Percentiles rank a stretch among this genome's conserved stretches.
Evolutionary conservation across 2,329 filamentous ascomycete genomes (phyloP).

Genomic region (Thelonectria discophora): DNA sequence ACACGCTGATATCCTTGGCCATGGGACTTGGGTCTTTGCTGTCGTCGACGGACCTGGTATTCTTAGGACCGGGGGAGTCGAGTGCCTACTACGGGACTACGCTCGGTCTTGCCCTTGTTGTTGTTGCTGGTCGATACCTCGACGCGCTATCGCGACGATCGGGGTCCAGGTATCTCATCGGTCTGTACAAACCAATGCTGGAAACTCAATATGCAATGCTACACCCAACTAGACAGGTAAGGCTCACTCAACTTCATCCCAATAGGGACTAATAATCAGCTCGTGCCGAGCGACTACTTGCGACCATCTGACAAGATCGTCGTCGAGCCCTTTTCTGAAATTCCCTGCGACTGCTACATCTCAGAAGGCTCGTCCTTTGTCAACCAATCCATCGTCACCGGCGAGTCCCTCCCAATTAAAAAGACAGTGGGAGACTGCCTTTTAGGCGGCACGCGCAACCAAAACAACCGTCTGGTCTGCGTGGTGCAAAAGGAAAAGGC

Average conservation of each 20-base stretch:
- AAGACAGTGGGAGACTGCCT: conserved; percentile 7
- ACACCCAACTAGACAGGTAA: conserved; percentile 4
- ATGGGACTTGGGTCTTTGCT: conserved; percentile 6
- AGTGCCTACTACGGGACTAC: conserved; percentile 10
- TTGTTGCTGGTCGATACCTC: conserved; percentile 15
- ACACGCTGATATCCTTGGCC: conserved; percentile 17
- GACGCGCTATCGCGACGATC: conserved; percentile 15
- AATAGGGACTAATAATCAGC: neutral
- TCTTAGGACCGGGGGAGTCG: neutral
- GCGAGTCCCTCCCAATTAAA: conserved; percentile 15
- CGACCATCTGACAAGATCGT: conserved; percentile 11
- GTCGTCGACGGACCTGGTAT: conserved; percentile 3
- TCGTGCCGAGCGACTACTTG: conserved; percentile 9
- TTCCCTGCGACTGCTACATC: conserved; percentile 19
- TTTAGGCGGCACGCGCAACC: conserved; percentile 17
- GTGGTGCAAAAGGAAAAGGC: conserved; percentile 15
- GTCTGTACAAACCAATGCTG: conserved; percentile 11
- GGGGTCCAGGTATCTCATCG: conserved; percentile 2
- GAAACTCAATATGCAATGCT: conserved; percentile 8
- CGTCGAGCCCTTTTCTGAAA: conserved; percentile 7
- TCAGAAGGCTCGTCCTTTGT: conserved; percentile 10
- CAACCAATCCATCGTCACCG: conserved; percentile 17
- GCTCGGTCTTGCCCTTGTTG: conserved; percentile 14
- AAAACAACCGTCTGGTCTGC: neutral
- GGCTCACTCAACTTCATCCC: neutral